These are phyloP conservation scores for Acanthamoeba triangularis DNA, from an alignment of 208 protist species.

Conservation along the genomic window DNA sequence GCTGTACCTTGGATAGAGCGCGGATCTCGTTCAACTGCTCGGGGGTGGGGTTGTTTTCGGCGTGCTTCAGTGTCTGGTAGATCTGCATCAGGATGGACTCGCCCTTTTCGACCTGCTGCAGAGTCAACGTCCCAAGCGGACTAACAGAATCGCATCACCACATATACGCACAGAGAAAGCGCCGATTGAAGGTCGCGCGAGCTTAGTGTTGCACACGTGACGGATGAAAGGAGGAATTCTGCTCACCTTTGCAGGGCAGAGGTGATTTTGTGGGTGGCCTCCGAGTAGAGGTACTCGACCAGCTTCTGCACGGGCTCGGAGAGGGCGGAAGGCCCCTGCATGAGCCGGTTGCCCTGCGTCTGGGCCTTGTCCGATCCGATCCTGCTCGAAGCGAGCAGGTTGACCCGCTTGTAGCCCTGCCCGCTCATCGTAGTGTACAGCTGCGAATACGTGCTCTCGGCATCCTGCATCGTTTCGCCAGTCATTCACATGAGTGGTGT, in stretches of 20 bases:
- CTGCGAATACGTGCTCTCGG: background rate
- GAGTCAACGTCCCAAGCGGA: background rate
- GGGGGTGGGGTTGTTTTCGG: background rate
- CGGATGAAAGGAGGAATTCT: background rate
- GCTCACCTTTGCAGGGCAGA: background rate
- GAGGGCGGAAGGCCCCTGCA: constrained; percentile 15
- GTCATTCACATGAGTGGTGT: background rate
- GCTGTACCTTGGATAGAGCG: background rate
- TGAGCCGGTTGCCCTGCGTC: background rate
- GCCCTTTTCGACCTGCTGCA: constrained; percentile 58
- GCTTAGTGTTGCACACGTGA: background rate
- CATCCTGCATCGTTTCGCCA: background rate
- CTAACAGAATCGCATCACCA: background rate
- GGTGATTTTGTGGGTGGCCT: constrained; percentile 16
- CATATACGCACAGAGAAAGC: too few species aligned
- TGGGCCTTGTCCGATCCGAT: constrained; percentile 48
- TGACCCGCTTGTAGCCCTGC: constrained; percentile 26
- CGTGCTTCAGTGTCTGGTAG: background rate
- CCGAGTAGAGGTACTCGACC: constrained; percentile 19
- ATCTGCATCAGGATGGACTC: constrained; percentile 55
- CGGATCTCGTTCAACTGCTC: constrained; percentile 13
- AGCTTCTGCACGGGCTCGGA: constrained; percentile 38
- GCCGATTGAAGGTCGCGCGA: too few species aligned
- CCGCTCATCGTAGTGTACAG: constrained; percentile 8
- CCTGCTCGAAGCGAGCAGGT: constrained; percentile 8